Evolutionary conservation across 148 eudicot genomes (phyloP), one percentile per base, ranked within the genome.

Genomic region (Linanthus parryae): DNA sequence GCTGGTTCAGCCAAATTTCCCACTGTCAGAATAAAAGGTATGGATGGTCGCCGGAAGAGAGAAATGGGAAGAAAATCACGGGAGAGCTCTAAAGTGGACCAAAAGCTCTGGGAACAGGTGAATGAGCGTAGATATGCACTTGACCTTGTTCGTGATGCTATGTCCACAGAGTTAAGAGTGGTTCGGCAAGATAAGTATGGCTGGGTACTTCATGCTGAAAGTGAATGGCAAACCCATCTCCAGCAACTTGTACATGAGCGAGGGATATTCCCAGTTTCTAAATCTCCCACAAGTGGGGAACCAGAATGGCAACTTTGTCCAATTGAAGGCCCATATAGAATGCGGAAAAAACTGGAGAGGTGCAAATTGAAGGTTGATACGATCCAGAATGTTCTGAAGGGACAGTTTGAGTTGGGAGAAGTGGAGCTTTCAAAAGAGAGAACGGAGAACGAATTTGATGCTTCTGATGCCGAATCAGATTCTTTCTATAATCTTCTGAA

Each of bases 121-220:
- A 78, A 78, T 57, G 95, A 94, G 72, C 71, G 94, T 33, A 80
- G 99, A 64, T 73, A 66, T 70, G 99, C 95, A 27, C 82, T 94
- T 68, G 95, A 84, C 46, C 17, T 82, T 64, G 85, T 94, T 51
- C 96, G 96, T 38, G 95, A 94, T 72, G 82, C 79, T 6, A 74
- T 94, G 91, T 79, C 96, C 29, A 94, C 96, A 43, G 99, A 94
- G 67, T 54, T 94, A 44, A 76, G 88, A 63, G 99, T 94, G 67
- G 84, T 94, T 52, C 96, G 96, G 47, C 99, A 94, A 70, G 91
- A 88, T 71, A 94, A 88, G 64, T 94, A 94, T 69, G 99, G 96
- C 56, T 88, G 96, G 99, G 92, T 94, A 51, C 87, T 88, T 31
- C 95, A 94, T 69, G 99, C 99, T 64, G 96, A 94, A 73, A 88